These are phyloP conservation scores for Starmerella scarabaei DNA, from an alignment of 805 yeast species.

Conservation along the genomic window DNA sequence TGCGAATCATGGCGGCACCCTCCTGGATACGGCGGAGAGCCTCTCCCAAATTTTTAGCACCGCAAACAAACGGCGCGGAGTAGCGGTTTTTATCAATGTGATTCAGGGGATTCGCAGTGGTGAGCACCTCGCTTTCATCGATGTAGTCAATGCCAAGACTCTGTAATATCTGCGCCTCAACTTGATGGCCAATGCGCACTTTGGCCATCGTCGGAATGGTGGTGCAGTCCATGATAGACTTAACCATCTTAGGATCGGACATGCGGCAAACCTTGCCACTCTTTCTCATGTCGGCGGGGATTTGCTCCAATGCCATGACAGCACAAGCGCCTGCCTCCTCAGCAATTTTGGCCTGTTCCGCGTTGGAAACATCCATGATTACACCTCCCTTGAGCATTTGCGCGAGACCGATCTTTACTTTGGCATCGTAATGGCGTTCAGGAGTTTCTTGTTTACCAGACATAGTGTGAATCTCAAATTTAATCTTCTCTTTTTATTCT, in stretches of 20 bases:
- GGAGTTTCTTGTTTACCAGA: too few relatives aligned
- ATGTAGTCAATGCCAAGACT: slow-evolving; percentile 63
- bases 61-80: slow-evolving; percentile 72
- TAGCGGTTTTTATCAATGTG: slow-evolving; percentile 51
- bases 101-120: slow-evolving; percentile 60
- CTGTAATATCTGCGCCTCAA: slow-evolving; percentile 68
- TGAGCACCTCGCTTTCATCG: slow-evolving; percentile 73
- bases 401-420: slow-evolving; percentile 66
- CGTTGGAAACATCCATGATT: slow-evolving; percentile 49
- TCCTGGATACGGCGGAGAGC: slow-evolving; percentile 66
- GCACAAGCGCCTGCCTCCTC: slow-evolving; percentile 81
- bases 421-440: slow-evolving; percentile 20
- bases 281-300: slow-evolving; percentile 75
- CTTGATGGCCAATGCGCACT: slow-evolving; percentile 70
- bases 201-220: slow-evolving; percentile 63
- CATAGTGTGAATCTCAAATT: too few relatives aligned
- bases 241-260: slow-evolving; percentile 74
- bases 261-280: slow-evolving; percentile 74
- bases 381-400: slow-evolving; percentile 64
- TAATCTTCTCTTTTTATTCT: too few relatives aligned
- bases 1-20: slow-evolving; percentile 79
- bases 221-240: slow-evolving; percentile 52
- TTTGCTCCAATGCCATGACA: slow-evolving; percentile 76
- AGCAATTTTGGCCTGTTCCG: slow-evolving; percentile 69
- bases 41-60: slow-evolving; percentile 70